Base-by-base conservation (phyloP, 2,329 filamentous ascomycete species). In the Akanthomyces muscarius region DNA sequence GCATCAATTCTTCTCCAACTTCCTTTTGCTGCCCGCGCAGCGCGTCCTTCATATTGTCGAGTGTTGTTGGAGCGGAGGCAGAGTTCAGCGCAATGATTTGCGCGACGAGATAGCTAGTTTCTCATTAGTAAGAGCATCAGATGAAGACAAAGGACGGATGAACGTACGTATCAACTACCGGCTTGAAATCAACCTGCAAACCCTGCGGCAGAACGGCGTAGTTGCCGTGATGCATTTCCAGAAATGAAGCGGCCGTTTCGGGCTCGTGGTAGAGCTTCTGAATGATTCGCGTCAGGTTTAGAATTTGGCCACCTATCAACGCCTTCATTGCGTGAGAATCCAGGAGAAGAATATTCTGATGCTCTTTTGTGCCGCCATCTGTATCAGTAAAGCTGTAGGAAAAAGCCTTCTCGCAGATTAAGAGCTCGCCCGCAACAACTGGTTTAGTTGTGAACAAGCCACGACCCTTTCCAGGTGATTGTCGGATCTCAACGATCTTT, bases 381-480 rank as follows among this genome's bases (percentile, higher is more conserved):
- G 11, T 23, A 21, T 36, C 55, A 18, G 2, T 8, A 38, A 23
- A 18, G 36, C 44, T 38, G 44, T 48, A 58, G 18, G 44, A n/a
- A 16, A 59, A 59, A 5, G 56, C 56, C 18, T 59, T 59, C 14
- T 59, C 56, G 28, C 56, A 59, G 7, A 59, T 6, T 13, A 59
- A 21, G 10, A 51, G 21, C 21, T 50, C 56, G n/a, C 56, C 56
- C 11, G 33, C 45, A n/a, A 21, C n/a, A 13, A 59, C 30, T 6
- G 45, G 8, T 21, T 48, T 50, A 21, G n/a, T 44, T 14, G 36
- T 52, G 18, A 61, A 52, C 10, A 61, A 21, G 3, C 48, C 57
- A 8, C 38, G 47, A 2, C 38, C 33, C 7, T 33, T 21, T 18
- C 48, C 48, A 4, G 57, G 57, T 1, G 48, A 61, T 13, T 21